Evolutionary conservation across 164 flowering plant species (phyloP), one percentile per base, ranked within the genome.

Genomic region (Vitis labrusca): DNA sequence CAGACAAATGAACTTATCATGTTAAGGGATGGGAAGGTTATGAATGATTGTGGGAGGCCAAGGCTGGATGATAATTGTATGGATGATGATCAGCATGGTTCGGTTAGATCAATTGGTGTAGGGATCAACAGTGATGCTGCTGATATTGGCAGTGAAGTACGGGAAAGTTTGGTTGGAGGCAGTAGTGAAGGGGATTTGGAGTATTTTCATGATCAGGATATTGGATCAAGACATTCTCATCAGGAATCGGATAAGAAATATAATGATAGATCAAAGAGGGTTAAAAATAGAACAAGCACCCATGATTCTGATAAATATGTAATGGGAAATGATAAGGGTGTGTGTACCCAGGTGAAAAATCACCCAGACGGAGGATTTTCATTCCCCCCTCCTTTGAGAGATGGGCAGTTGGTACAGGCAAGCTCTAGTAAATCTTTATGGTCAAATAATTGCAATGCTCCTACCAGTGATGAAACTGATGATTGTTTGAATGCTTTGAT

Each of bases 81-180:
- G 70, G 97, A 90, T 71, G 93, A 95, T 75, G 91, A 93, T 77
- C 98, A 91, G 65, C 97, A 84, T 77, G 97, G 90, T 72, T 90
- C 98, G 8, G 99, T 96, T 63, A 85, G 99, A 80, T 96, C 99
- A 13, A 96, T 93, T 76, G 98, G 99, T 50, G 99, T 96, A 30
- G 98, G 99, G 14, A 93, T 93, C 72, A 93, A 85, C 68, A 90
- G 94, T 78, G 95, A 93, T 83, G 90, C 84, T 60, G 98, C 95
- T 75, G 98, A 96, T 67, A 71, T 91, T 58, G 99, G 98, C 50
- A 86, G 92, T 85, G 95, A 93, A 81, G 85, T 88, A 14, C 86
- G 89, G 19, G 97, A 89, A 73, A 88, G 93, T 82, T 86, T 91
- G 81, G 83, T 91, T 73, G 91, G 92, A 63, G 94, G 85, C 51